Conservation (phyloP, 2,329 filamentous ascomycete species). For the Phaeomoniella chlamydospora region DNA sequence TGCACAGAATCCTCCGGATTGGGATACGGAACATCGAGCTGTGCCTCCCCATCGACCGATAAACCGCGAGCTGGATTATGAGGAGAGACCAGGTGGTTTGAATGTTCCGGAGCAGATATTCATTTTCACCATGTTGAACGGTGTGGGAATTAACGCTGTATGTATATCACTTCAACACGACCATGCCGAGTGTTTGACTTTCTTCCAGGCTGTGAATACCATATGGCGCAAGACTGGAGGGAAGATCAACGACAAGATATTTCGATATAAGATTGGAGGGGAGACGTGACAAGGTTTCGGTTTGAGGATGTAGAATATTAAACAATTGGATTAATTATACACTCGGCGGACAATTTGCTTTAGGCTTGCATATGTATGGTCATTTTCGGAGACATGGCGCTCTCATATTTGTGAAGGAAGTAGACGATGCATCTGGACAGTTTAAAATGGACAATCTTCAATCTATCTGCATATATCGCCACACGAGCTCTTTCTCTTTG, state of each 20-base stretch:
- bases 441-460: too few species aligned
- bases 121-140: conserved; percentile 35
- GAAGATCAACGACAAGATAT: conserved; percentile 31
- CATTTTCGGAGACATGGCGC: neutral
- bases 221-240: conserved; percentile 37
- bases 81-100: conserved; percentile 26
- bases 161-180: conserved; percentile 9
- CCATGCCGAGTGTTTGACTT: conserved; percentile 3
- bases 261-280: too few species aligned
- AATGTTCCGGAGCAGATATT: conserved; percentile 31
- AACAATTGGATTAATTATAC: too few species aligned
- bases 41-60: conserved; percentile 33
- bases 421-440: neutral
- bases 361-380: neutral
- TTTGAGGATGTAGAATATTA: too few species aligned
- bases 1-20: conserved; percentile 21
- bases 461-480: too few species aligned
- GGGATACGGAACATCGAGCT: conserved; percentile 32
- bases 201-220: conserved; percentile 22
- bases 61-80: conserved; percentile 26
- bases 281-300: too few species aligned
- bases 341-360: conserved; percentile 38
- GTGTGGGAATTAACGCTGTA: conserved; percentile 28
- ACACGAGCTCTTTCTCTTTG: too few species aligned
- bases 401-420: neutral